Base-by-base conservation (phyloP, 805 yeast genomes). In the Henningerozyma blattae region DNA sequence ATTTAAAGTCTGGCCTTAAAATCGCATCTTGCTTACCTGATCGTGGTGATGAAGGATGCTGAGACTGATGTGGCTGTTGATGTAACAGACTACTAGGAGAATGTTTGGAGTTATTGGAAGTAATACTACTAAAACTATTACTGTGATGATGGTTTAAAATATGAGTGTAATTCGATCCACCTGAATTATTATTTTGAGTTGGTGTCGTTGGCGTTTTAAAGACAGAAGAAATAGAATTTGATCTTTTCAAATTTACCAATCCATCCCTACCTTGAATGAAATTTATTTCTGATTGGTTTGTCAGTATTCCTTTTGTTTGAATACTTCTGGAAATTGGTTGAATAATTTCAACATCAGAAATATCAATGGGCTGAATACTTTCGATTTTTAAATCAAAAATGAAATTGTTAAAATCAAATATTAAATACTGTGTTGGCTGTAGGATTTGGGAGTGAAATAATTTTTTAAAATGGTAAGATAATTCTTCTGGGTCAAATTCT, bases 1-100 rank as follows among this genome's bases (percentile, higher is more conserved):
- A 83, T 57, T 82, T 84, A 64, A 91, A 91, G 58, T 91, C 95
- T 1, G 97, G 94, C 62, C 87, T 78, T 43, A 89, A 81, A 50
- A 91, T 81, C 9, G 93, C 93, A 58, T 85, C 89, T n/a, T n/a
- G n/a, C n/a, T n/a, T n/a, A n/a, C n/a, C n/a, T n/a, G n/a, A n/a
- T n/a, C n/a, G n/a, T n/a, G n/a, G n/a, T n/a, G n/a, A n/a, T n/a
- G n/a, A n/a, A n/a, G n/a, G n/a, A n/a, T n/a, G n/a, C n/a, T n/a
- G n/a, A n/a, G n/a, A n/a, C n/a, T n/a, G n/a, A n/a, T n/a, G n/a
- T n/a, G n/a, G n/a, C n/a, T n/a, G n/a, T n/a, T n/a, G n/a, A n/a
- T n/a, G n/a, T n/a, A n/a, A n/a, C n/a, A n/a, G n/a, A n/a, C n/a
- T n/a, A n/a, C n/a, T n/a, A n/a, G n/a, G n/a, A n/a, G n/a, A n/a